Base-by-base conservation (phyloP, 306 rosid genomes). In the Lotus japonicus region DNA sequence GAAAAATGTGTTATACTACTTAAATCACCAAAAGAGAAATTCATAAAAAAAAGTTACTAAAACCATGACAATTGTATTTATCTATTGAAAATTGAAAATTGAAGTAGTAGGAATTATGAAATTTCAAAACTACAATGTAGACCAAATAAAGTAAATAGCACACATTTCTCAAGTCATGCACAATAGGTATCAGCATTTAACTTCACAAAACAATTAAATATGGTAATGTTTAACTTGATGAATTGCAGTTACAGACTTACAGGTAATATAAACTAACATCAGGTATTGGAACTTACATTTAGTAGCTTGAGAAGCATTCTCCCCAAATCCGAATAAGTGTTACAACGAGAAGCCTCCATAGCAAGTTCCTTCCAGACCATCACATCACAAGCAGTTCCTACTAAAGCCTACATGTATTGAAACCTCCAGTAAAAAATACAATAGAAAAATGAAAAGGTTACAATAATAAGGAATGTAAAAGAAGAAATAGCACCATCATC, bases 301-400 rank as follows among this genome's bases (percentile, higher is more conserved):
- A 76, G 85, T 71, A 91, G 83, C 86, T 83, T 86, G 72, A 73
- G 71, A 72, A 88, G 89, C 92, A 88, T 86, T 81, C 83, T 84
- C 69, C 92, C 95, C 52, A 88, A 80, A 71, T 86, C 91, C 50
- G 90, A 80, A 81, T 91, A 91, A 38, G 80, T 82, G 14, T 42
- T 57, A 74, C 90, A 84, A 14, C 50, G 74, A 72, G 95, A 90
- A 71, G 86, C 92, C 78, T 84, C 90, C 87, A 79, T 82, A 21
- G 87, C 90, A 64, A 85, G 88, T 66, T 81, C 91, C 79, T 86
- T 86, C 97, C 92, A 91, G 23, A 77, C 65, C 35, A 23, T 46
- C 79, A 83, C 86, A 61, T 88, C 80, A 3, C 81, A 90, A 52
- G 89, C 86, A 77, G 82, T 70, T 81, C 85, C 92, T 51, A 78